A percentile compares a stretch with the other conserved stretches of the same genome.
These are phyloP conservation scores for Prunus salicina DNA, from an alignment of 306 rosid genomes.

Conservation along the genomic window DNA sequence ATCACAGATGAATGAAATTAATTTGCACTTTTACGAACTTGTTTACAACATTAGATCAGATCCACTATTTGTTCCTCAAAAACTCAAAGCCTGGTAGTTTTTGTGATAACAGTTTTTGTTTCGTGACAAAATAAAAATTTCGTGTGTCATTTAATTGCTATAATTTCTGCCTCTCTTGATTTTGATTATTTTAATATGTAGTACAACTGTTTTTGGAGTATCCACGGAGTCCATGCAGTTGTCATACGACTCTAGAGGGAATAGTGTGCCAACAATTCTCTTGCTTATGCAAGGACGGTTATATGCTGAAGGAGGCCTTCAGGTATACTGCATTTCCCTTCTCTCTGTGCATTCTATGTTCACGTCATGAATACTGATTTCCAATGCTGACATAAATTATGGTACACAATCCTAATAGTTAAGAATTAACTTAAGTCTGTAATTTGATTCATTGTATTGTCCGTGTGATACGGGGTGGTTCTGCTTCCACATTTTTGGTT, in stretches of 20 bases:
- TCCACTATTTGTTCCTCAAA: neutral
- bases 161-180: neutral
- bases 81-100: neutral
- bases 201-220: slow-evolving; percentile 89
- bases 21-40: slow-evolving; percentile 5
- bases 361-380: neutral
- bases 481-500: neutral
- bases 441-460: neutral
- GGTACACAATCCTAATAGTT: neutral
- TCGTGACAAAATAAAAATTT: too few species aligned
- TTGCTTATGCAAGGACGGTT: slow-evolving; percentile 73
- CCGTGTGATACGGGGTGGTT: neutral
- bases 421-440: neutral
- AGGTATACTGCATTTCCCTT: slow-evolving; percentile 40
- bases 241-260: slow-evolving; percentile 87
- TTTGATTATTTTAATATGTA: slow-evolving; percentile 30
- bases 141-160: neutral
- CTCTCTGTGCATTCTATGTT: slow-evolving; percentile 1
- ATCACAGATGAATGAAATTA: neutral
- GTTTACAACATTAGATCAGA: neutral
- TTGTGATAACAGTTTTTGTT: neutral
- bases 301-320: slow-evolving; percentile 79
- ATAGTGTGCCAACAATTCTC: slow-evolving; percentile 90
- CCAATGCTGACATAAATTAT: neutral
- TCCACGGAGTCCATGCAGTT: slow-evolving; percentile 93